Percentiles rank a stretch among this genome's conserved stretches.
phyloP scores from a whole-genome alignment of 2,329 filamentous ascomycete genomes.

The Elsinoe arachidis region DNA sequence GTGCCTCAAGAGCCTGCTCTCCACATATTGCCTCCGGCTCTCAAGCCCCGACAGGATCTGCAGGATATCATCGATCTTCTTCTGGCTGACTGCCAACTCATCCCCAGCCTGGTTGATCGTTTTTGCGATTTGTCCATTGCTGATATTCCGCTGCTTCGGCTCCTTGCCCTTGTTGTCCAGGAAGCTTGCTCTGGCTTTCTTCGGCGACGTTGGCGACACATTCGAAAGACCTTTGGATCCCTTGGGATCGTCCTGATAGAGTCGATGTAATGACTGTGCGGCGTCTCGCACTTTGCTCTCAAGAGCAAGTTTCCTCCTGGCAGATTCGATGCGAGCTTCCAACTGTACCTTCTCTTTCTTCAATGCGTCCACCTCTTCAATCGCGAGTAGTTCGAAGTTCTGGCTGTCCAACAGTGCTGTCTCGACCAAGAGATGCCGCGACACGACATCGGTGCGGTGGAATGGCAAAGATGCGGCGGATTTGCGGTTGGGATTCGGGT shows the following conservation, averaged over 20 bases:
- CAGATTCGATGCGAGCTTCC: conserved; percentile 68
- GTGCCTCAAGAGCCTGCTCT: conserved; percentile 72
- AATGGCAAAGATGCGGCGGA: conserved; percentile 10
- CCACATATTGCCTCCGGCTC: conserved; percentile 64
- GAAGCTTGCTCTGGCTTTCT: conserved; percentile 45
- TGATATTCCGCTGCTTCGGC: conserved; percentile 26
- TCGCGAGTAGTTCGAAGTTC: conserved; percentile 73
- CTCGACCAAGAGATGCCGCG: conserved; percentile 86
- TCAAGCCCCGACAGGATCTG: conserved; percentile 73
- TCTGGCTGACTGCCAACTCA: conserved; percentile 65
- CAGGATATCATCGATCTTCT: conserved; percentile 77
- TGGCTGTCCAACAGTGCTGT: conserved; percentile 86
- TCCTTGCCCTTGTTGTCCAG: conserved; percentile 21
- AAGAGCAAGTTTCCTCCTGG: conserved; percentile 72
- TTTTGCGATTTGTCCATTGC: conserved; percentile 24
- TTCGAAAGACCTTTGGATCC: conserved; percentile 18
- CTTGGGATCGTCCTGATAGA: conserved; percentile 56
- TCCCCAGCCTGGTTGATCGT: conserved; percentile 52
- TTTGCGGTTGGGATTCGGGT: not conserved
- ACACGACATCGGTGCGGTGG: conserved; percentile 48
- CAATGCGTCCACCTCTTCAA: conserved; percentile 81
- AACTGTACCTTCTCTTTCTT: conserved; percentile 78
- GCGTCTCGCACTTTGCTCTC: conserved; percentile 94
- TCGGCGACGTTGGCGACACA: conserved; percentile 40
- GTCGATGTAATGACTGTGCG: conserved; percentile 71